Evolutionary conservation across 1,139 yeast genomes (phyloP), one percentile per base, ranked within the genome.

Genomic region (Candida sojae): DNA sequence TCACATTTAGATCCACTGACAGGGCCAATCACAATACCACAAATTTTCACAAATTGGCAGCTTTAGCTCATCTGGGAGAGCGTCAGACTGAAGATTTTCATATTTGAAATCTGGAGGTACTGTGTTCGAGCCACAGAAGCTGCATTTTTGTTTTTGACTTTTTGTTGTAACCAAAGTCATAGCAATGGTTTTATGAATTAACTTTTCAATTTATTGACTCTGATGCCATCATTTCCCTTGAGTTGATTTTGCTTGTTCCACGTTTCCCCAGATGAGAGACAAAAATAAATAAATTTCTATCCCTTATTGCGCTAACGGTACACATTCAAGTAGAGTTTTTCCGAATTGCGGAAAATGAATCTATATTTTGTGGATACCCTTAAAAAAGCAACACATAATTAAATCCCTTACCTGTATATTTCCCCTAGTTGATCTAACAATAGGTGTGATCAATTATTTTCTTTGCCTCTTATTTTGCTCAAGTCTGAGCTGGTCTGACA

Each of bases 41-140:
- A 6, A 26, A 26, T 8, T 26, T 26, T 26, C 29, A n/a, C 30
- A 12, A 11, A 9, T 7, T 35, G 12, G 62, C 61, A 73, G 75
- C 62, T 73, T 74, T 74, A 74, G 79, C 79, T 73, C 79, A 74
- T 78, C 73, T 70, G 78, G 79, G 79, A 74, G 79, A 74, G 79
- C 79, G 79, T 71, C 78, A 73, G 79, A 74, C 79, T 74, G 79
- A 74, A 73, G 79, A 72, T 28, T 42, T 12, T 28, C 26, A 13
- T 6, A 23, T 28, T 25, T 9, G 50, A 31, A 44, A 53, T 74
- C 79, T 73, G 78, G 70, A 74, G 79, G 79, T 74, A 79, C 75
- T 74, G 79, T 74, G 79, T 74, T 74, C 79, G 79, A 74, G 74
- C 79, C 79, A 74, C 79, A 71, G 75, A 71, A 70, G 67, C 70